Conservation (phyloP, 805 yeast genomes). For the Monosporozyma siamensis region DNA sequence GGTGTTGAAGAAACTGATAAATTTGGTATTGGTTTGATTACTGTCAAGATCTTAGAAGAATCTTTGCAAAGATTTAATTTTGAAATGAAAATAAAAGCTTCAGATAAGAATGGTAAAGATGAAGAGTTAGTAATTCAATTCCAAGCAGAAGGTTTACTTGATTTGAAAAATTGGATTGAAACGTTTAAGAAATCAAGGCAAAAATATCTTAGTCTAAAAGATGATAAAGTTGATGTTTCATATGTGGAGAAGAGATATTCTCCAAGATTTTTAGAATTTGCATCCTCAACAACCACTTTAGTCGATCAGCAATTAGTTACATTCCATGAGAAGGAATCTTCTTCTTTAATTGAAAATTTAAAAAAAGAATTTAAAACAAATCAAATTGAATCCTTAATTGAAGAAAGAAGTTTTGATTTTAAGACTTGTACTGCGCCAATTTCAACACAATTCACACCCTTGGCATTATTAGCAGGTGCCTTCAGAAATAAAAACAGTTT, state of each 20-base stretch:
- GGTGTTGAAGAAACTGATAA: conserved; percentile 85
- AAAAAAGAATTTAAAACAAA: conserved; percentile 13
- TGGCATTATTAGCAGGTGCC: conserved; percentile 52
- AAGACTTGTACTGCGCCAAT: conserved; percentile 51
- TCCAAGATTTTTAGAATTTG: conserved; percentile 58
- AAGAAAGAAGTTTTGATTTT: conserved; percentile 13
- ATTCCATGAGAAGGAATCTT: neutral
- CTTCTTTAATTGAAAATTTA: conserved; percentile 23
- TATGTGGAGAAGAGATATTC: conserved; percentile 55
- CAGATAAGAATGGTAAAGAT: conserved; percentile 16
- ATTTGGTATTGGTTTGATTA: conserved; percentile 67
- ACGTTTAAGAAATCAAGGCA: conserved; percentile 53
- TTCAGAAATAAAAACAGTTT: conserved; percentile 3
- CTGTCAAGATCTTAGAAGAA: conserved; percentile 46
- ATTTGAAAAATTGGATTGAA: conserved; percentile 61
- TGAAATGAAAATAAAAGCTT: conserved; percentile 47
- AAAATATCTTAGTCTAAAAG: conserved; percentile 32
- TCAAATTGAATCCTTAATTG: conserved; percentile 14
- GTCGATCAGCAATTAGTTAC: conserved; percentile 33
- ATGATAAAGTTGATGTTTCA: conserved; percentile 24
- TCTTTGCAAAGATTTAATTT: conserved; percentile 77
- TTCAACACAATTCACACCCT: conserved; percentile 54
- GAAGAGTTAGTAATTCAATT: conserved; percentile 25
- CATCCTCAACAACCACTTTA: conserved; percentile 46
- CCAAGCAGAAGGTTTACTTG: conserved; percentile 69